phyloP scores from a whole-genome alignment of 176 grass and related monocot genomes.

The Oryza meridionalis region DNA sequence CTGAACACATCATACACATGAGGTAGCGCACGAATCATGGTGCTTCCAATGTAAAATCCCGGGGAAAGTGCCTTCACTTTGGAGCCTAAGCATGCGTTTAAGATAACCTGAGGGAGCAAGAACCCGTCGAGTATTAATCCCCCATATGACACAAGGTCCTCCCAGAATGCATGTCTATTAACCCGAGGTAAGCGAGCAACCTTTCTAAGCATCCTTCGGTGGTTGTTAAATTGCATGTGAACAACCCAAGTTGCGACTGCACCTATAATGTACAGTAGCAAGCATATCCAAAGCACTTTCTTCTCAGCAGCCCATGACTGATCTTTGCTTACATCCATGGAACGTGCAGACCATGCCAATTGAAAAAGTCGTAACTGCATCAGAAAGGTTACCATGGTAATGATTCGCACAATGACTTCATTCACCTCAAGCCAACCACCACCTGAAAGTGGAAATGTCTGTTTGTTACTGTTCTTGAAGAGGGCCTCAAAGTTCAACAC shows the following conservation, averaged over 20 bases:
- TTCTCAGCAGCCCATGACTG: conserved; percentile 72
- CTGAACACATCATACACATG: conserved; percentile 81
- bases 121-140: conserved; percentile 78
- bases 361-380: conserved; percentile 83
- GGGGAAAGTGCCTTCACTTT: conserved; percentile 62
- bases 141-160: conserved; percentile 63
- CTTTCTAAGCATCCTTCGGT: conserved; percentile 23
- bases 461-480: conserved; percentile 62
- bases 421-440: conserved; percentile 82
- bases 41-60: conserved; percentile 73
- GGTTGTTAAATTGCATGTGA: conserved; percentile 49
- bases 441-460: conserved; percentile 45
- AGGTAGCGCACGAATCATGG: conserved; percentile 58
- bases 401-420: conserved; percentile 77
- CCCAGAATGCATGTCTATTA: conserved; percentile 53
- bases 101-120: conserved; percentile 79
- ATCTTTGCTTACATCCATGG: conserved; percentile 48
- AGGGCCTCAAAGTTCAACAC: conserved; percentile 83
- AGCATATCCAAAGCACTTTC: conserved; percentile 77
- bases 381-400: conserved; percentile 75
- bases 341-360: conserved; percentile 74
- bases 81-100: conserved; percentile 63
- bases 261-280: conserved; percentile 81
- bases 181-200: conserved; percentile 17
- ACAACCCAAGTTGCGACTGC: conserved; percentile 53